Base-by-base conservation (phyloP, 176 grass and related monocot genomes). In the Calamus simplicifolius region DNA sequence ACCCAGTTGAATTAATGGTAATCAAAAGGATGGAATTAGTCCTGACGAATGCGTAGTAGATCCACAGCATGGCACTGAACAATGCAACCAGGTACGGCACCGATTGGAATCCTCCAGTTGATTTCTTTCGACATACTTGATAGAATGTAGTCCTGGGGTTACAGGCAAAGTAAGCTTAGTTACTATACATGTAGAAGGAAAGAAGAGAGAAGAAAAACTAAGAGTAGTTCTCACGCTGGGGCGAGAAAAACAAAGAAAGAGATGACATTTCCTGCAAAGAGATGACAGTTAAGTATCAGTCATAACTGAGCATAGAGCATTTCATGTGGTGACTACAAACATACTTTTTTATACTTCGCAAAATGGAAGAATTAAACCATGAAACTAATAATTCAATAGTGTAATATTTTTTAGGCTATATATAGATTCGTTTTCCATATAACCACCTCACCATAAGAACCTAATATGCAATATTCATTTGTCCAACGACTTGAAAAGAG, bases 61-160 rank as follows among this genome's bases (percentile, higher is more conserved):
- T 90, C 92, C 92, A 96, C 28, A 96, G 80, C 78, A 63, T 72
- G 30, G 80, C 73, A 82, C 92, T 90, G 87, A 96, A 96, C 64
- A 96, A 54, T 13, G 86, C 86, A 73, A 96, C 81, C 70, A 85
- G 68, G 64, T 96, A 96, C 5, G 92, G 92, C 53, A 85, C 75
- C 14, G 83, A 82, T 66, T 89, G 85, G 77, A 96, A 96, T 21
- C 79, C 75, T 74, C 87, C 69, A 8, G 92, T 96, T 35, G 92
- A 87, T 69, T 79, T 88, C 76, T 75, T 89, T 29, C 65, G 71
- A 30, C 75, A 84, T 54, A 96, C 75, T 10, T 74, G 75, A 25
- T 73, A 58, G 54, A 96, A 90, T 58, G 86, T 96, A 29, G 86
- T 83, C 7, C 89, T 90, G 68, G 25, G 52, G 13, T 7, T 17